phyloP scores from a whole-genome alignment of 2,329 filamentous ascomycete genomes.

The Alternaria incomplexa region DNA sequence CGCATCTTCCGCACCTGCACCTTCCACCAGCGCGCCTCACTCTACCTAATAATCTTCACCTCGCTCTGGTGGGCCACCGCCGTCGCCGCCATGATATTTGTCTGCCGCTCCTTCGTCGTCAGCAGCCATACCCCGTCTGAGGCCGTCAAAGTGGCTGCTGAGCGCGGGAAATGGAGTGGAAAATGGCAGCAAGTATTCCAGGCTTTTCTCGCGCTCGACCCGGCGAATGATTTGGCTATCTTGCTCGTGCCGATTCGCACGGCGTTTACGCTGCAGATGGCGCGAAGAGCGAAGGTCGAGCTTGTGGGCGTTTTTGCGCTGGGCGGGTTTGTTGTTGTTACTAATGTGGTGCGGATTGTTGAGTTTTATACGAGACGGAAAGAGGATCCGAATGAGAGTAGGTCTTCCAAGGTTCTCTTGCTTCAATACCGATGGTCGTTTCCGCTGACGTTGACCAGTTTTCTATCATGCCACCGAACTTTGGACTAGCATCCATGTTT shows the following conservation, averaged over 20 bases:
- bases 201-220: neutral
- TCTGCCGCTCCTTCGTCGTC: neutral
- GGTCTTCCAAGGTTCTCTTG: neutral
- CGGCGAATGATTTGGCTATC: neutral
- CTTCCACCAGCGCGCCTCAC: neutral
- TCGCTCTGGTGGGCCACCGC: neutral
- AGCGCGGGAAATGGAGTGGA: neutral
- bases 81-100: neutral
- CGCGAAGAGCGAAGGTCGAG: neutral
- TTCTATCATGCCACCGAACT: neutral
- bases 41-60: neutral
- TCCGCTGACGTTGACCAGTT: neutral
- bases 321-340: neutral
- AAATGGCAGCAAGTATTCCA: neutral
- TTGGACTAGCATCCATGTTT: neutral
- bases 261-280: neutral
- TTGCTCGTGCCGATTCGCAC: neutral
- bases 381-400: neutral
- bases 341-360: neutral
- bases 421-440: neutral
- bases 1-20: neutral
- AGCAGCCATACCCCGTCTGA: neutral
- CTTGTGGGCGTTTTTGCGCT: neutral
- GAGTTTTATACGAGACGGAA: neutral
- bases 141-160: neutral